Base-by-base conservation (phyloP, 108 stramenopile species). In the Cyclotella choctawhatcheeana region DNA sequence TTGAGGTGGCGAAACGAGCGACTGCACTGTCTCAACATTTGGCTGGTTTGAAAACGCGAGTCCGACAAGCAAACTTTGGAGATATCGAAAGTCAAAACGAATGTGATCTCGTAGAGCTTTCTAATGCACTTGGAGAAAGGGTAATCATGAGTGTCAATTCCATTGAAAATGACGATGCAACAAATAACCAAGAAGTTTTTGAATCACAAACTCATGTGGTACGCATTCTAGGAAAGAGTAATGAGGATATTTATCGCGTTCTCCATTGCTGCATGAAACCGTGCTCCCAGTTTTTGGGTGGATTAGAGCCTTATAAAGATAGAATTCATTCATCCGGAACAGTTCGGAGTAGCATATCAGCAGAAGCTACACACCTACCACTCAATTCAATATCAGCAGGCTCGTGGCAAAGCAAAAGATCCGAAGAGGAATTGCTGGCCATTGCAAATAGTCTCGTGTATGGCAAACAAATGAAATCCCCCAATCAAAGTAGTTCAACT, bases 241-340 rank as follows among this genome's bases (percentile, higher is more conserved):
- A 80, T 33, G 79, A 80, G 58, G 79, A 80, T 50, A 44, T 75
- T 30, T 80, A 80, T 69, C 58, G 79, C 17, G 29, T 69, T 35
- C 79, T 80, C 10, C 70, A 80, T 56, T 62, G 48, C 43, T 69
- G 67, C 33, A 63, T 80, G 68, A 74, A 69, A 22, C 67, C 58
- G n/a, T 75, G 73, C 35, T 69, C 76, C 53, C 22, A 44, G 26
- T 30, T 74, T 34, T 56, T 74, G 20, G 67, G 73, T 55, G 79
- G 74, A 14, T 47, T 75, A n/a, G 79, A 80, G 35, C 74, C 74
- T 7, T 80, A 80, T 29, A 64, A 51, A 50, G 79, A 80, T 43
- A 31, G 79, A 61, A 80, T 80, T 63, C 62, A 78, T 51, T 73
- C 72, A 51, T 78, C 77, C 4, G 53, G 40, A 29, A 77, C 76